Base-by-base conservation (phyloP, 768 basidiomycete species). In the Boletales sp. region DNA sequence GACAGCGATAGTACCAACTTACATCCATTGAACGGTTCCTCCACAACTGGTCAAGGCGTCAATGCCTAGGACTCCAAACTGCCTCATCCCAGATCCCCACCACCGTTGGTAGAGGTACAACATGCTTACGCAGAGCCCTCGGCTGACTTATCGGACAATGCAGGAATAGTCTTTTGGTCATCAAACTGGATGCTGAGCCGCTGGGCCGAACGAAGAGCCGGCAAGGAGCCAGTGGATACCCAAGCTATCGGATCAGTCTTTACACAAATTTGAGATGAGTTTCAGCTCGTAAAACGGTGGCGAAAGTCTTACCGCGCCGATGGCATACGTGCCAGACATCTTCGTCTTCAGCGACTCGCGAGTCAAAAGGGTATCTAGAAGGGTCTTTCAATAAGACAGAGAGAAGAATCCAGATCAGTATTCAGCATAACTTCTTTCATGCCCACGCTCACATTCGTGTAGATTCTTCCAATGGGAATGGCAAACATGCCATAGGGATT, bases 401-500 rank as follows among this genome's bases (percentile, higher is more conserved):
- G 7, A 8, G 11, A 15, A 7, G 27, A 7, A 12, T n/a, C 31
- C n/a, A 46, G 27, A 11, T 38, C 36, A 18, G 36, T 18, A 12
- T 29, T 19, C 21, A 8, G 13, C 3, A 46, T 30, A 30, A 1
- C 30, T 37, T 37, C 27, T 18, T 38, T 1, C 8, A 15, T 31
- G 1, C 21, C 34, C 2, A 38, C 5, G 49, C 75, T 59, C 47
- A 78, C 77, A 47, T 79, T 78, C 5, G 75, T 76, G 50, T 71
- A 63, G 48, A 79, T 74, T 15, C 74, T 70, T 19, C 74, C 72
- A 19, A 74, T 58, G 1, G 74, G 69, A 10, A 74, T 60, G 4
- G 67, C 63, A 40, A 77, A 75, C 60, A 75, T 66, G 19, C 63
- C 57, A 35, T 68, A 74, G 2, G 71, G 40, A 32, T 65, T 69